Evolutionary conservation across 352 stramenopile genomes (phyloP).

Genomic region (Phytophthora cajani): DNA sequence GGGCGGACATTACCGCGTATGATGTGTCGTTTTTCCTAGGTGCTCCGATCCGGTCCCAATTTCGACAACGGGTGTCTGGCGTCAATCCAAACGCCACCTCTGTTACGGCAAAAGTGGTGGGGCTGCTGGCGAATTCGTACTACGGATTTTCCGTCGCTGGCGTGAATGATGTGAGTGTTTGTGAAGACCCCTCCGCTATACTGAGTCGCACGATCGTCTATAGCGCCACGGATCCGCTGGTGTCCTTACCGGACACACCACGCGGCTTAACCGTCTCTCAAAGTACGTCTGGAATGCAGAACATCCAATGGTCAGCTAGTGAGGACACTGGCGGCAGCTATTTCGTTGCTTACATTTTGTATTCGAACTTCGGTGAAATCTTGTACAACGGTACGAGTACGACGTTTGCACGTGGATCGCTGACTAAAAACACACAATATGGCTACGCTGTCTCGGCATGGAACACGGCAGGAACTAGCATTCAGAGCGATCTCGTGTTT

Average conservation of each 20-base stretch:
- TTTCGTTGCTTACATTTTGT: slow-evolving; percentile 45
- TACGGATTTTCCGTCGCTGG: slow-evolving; percentile 63
- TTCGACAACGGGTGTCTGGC: slow-evolving; percentile 37
- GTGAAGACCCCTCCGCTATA: slow-evolving; percentile 34
- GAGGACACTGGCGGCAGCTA: slow-evolving; percentile 49
- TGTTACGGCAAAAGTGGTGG: slow-evolving; percentile 45
- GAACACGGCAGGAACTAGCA: slow-evolving; percentile 54
- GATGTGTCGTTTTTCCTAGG: slow-evolving; percentile 53
- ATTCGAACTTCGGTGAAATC: slow-evolving; percentile 28
- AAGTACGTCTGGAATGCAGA: slow-evolving; percentile 55
- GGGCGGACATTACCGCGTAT: slow-evolving; percentile 54
- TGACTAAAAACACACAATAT: slow-evolving; percentile 53
- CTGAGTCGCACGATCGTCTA: slow-evolving; percentile 42
- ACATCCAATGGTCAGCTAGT: slow-evolving; percentile 45
- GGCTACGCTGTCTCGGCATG: slow-evolving; percentile 48
- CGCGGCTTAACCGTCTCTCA: slow-evolving; percentile 30
- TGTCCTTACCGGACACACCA: slow-evolving; percentile 48
- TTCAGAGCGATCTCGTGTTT: slow-evolving; percentile 19
- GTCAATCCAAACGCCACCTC: slow-evolving; percentile 26
- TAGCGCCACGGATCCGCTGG: slow-evolving; percentile 29
- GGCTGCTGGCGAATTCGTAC: slow-evolving; percentile 50
- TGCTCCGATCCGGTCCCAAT: slow-evolving; percentile 40
- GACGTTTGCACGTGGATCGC: slow-evolving; percentile 38
- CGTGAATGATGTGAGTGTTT: slow-evolving; percentile 65
- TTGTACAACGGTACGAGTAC: slow-evolving; percentile 57